Evolutionary conservation across 1,284 basidiomycete genomes (phyloP), one percentile per base, ranked within the genome.

Genomic region (Pseudozyma hubeiensis): DNA sequence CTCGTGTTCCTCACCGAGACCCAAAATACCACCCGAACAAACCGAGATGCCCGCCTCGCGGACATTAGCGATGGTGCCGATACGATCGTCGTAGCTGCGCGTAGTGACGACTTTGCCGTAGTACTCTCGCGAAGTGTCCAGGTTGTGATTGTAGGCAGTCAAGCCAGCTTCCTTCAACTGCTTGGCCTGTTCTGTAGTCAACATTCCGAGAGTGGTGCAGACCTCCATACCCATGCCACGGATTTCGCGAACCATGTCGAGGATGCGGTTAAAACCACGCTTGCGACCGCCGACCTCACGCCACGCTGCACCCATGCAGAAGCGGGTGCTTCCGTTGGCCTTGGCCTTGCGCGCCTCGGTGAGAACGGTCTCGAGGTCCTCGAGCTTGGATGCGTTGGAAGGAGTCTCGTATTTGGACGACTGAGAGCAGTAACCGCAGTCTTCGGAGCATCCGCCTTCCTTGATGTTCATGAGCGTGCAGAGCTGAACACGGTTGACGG

Each of bases 221-320:
- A 99, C 96, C 87, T 86, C 85, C 85, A 86, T 85, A 40, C 85
- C 85, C 79, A 86, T 83, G 3, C 83, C 86, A 4, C 68, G 88
- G 87, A 82, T 86, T 64, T 88, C 88, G 51, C 82, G 85, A 48
- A 99, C 96, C 95, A 98, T 99, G 73, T 90, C 88, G 66, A 99
- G 87, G 81, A 99, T 98, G 77, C 90, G 90, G 84, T 97, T 92
- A 80, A 99, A 99, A 1, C 95, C 95, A 53, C 92, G 89, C 86
- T 97, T 98, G 72, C 93, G 89, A 4, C 96, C 95, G 31, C 92
- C 90, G 49, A 98, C 89, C 85, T 97, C 96, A 75, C 96, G 88
- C 96, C 96, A 99, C n/a, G 96, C 96, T 5, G 96, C 95, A 60
- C 96, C 96, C 96, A 98, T 98, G 85, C 96, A 99, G 87, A 98